phyloP scores from a whole-genome alignment of 768 basidiomycete species.

The Russula virescens region DNA sequence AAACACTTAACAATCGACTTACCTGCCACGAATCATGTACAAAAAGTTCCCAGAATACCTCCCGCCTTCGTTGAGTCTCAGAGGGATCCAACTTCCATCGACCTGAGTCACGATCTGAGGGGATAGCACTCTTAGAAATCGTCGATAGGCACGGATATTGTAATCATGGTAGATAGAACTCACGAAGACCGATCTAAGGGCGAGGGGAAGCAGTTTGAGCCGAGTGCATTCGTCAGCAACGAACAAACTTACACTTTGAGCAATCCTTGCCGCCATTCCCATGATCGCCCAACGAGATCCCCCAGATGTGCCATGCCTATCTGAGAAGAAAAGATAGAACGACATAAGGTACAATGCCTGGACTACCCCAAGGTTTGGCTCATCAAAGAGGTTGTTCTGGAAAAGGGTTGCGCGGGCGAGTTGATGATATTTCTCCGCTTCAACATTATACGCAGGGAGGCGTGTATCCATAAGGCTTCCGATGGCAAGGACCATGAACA shows the following conservation, averaged over 20 bases:
- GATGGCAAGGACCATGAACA: conserved; percentile 58
- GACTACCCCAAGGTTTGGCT: conserved; percentile 56
- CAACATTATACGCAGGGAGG: conserved; percentile 44
- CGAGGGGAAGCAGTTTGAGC: conserved; percentile 7
- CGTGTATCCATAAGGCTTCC: conserved; percentile 59
- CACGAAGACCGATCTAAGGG: conserved; percentile 60
- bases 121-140: conserved; percentile 13
- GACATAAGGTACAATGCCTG: conserved; percentile 60
- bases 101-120: conserved; percentile 59
- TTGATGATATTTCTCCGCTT: conserved; percentile 56
- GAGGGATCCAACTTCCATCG: conserved; percentile 56
- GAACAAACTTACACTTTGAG: conserved; percentile 48
- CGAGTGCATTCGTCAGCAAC: conserved; percentile 17
- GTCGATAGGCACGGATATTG: background rate
- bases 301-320: conserved; percentile 35
- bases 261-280: conserved; percentile 67
- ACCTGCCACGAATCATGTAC: conserved; percentile 71
- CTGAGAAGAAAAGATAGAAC: conserved; percentile 40
- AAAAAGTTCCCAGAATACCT: conserved; percentile 57
- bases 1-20: conserved; percentile 14
- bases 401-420: conserved; percentile 54
- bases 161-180: conserved; percentile 37
- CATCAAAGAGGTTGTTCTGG: conserved; percentile 58
- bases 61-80: conserved; percentile 54
- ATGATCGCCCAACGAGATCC: conserved; percentile 61